Conservation (phyloP, 306 rosid genomes). For the Albizia julibrissin region DNA sequence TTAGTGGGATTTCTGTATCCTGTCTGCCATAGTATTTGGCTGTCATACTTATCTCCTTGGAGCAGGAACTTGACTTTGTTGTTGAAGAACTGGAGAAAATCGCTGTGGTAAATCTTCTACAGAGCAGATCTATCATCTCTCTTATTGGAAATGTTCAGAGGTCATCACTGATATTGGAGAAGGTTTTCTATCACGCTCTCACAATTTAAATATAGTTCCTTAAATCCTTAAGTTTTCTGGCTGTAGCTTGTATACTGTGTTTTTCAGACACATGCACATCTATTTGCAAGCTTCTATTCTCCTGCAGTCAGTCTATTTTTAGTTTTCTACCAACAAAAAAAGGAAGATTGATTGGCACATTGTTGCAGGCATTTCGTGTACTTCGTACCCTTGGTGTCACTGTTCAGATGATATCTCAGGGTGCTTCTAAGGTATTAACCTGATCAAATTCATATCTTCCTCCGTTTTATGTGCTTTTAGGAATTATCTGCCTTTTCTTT, state of each 20-base stretch:
- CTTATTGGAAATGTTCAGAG: constrained; percentile 94
- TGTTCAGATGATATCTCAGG: constrained; percentile 99
- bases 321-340: constrained; percentile 9
- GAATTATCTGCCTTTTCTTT: constrained; percentile 5
- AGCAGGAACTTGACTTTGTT: constrained; percentile 92
- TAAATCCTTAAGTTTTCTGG: background rate
- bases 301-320: constrained; percentile 20
- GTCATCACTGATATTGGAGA: constrained; percentile 88
- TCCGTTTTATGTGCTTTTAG: background rate
- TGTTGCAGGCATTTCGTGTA: constrained; percentile 76
- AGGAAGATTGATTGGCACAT: constrained; percentile 13
- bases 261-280: constrained; percentile 22
- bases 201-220: constrained; percentile 13
- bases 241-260: background rate
- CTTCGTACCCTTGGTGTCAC: constrained; percentile 79
- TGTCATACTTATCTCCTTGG: constrained; percentile 33
- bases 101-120: constrained; percentile 89
- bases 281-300: constrained; percentile 22
- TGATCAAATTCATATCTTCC: constrained; percentile 14
- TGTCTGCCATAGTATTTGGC: constrained; percentile 16
- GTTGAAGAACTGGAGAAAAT: constrained; percentile 93
- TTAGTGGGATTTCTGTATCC: background rate
- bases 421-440: constrained; percentile 85
- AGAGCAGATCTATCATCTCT: constrained; percentile 87
- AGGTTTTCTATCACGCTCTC: constrained; percentile 52